phyloP scores from a whole-genome alignment of 1,284 basidiomycete genomes.

The Pseudozyma thailandica region DNA sequence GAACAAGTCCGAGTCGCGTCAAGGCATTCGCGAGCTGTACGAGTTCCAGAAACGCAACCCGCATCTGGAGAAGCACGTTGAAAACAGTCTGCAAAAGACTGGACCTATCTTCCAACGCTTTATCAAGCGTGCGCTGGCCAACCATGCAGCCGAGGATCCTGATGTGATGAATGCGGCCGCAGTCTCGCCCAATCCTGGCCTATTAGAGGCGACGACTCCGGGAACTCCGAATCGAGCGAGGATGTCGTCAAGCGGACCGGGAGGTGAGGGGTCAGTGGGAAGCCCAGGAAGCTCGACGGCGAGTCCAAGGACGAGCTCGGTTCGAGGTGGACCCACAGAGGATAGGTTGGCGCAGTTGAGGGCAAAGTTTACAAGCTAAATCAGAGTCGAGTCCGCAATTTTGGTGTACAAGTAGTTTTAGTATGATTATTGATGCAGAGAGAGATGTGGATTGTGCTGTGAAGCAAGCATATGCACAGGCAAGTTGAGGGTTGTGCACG shows the following conservation, averaged over 20 bases:
- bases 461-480: too few relatives aligned
- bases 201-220: not conserved
- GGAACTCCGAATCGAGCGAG: constrained; percentile 14
- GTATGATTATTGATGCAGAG: not conserved
- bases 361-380: too few relatives aligned
- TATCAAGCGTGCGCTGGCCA: constrained; percentile 69
- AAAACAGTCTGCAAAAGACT: constrained; percentile 69
- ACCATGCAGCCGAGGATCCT: constrained; percentile 82
- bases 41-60: constrained; percentile 92
- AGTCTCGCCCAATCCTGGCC: not conserved
- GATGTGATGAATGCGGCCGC: constrained; percentile 69
- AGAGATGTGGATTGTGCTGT: not conserved
- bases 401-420: too few relatives aligned
- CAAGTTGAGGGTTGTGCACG: too few relatives aligned
- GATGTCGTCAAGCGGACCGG: constrained; percentile 3
- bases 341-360: constrained; percentile 60
- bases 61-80: constrained; percentile 84
- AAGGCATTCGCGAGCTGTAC: constrained; percentile 93
- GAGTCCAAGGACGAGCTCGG: constrained; percentile 18
- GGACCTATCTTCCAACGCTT: constrained; percentile 70
- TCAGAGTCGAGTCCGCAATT: too few relatives aligned
- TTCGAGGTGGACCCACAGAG: constrained; percentile 40
- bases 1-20: constrained; percentile 80
- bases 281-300: constrained; percentile 33
- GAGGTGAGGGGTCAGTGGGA: constrained; percentile 11